Conservation (phyloP, 352 stramenopile genomes). For the Pythium graminicola region DNA sequence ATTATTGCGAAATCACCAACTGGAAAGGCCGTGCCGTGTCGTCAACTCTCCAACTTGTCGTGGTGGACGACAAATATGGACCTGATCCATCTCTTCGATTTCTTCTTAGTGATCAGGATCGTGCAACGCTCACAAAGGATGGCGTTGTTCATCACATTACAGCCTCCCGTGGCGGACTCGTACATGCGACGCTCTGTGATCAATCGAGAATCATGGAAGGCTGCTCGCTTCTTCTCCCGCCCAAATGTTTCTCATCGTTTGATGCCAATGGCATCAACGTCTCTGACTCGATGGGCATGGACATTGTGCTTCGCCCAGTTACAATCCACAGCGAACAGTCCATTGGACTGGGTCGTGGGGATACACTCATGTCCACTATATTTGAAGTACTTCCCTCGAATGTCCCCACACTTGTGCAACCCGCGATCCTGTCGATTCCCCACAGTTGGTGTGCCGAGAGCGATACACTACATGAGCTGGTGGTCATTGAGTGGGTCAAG, state of each 20-base stretch:
- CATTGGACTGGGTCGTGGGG: slow-evolving; percentile 8
- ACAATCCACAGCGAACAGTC: neutral
- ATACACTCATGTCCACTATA: slow-evolving; percentile 39
- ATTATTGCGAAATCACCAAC: slow-evolving; percentile 57
- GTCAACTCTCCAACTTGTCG: slow-evolving; percentile 29
- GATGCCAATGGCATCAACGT: slow-evolving; percentile 36
- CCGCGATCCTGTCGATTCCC: slow-evolving; percentile 21
- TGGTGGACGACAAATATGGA: slow-evolving; percentile 40
- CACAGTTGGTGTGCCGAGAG: slow-evolving; percentile 6
- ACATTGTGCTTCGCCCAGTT: slow-evolving; percentile 34
- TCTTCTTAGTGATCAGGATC: slow-evolving; percentile 25
- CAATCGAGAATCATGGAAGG: slow-evolving; percentile 8
- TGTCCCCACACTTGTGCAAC: slow-evolving; percentile 5
- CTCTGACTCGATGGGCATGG: slow-evolving; percentile 39
- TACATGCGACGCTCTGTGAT: slow-evolving; percentile 11
- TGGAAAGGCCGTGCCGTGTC: slow-evolving; percentile 34
- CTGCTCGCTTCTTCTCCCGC: slow-evolving; percentile 41
- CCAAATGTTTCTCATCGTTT: slow-evolving; percentile 40
- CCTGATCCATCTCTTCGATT: slow-evolving; percentile 39
- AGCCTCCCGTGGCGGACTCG: slow-evolving; percentile 30
- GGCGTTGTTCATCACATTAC: slow-evolving; percentile 30
- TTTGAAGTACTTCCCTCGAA: slow-evolving; percentile 34
- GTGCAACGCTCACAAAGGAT: neutral
- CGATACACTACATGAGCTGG: slow-evolving; percentile 18
- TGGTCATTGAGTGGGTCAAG: slow-evolving; percentile 3